These are phyloP conservation scores for Porcisia hertigi DNA, from an alignment of 208 protist species.

Conservation along the genomic window DNA sequence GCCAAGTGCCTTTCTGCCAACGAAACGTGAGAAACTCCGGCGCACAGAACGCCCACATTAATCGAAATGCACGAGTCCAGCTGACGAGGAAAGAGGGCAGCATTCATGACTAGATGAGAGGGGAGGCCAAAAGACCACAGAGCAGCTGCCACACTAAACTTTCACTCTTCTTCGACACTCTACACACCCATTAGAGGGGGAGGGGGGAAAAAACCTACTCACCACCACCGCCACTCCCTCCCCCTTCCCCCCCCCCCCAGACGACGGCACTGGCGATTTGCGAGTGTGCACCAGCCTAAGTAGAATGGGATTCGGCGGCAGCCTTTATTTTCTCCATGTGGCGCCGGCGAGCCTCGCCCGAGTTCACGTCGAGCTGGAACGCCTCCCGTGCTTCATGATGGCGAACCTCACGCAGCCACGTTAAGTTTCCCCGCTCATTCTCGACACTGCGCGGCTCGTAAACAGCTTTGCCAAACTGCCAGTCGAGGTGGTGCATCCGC, in stretches of 20 bases:
- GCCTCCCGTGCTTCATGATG: slow-evolving; percentile 58
- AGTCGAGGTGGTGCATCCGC: slow-evolving; percentile 87
- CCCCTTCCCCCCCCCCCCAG: too few species aligned
- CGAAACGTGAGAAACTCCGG: background rate
- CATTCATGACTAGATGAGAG: too few species aligned
- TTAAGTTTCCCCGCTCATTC: slow-evolving; percentile 80
- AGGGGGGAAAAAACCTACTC: too few species aligned
- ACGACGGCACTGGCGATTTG: background rate
- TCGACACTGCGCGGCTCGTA: slow-evolving; percentile 75
- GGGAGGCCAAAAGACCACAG: too few species aligned
- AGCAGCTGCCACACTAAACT: too few species aligned
- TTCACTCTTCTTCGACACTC: too few species aligned
- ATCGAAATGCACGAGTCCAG: too few species aligned
- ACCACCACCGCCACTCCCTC: too few species aligned
- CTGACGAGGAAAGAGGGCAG: too few species aligned
- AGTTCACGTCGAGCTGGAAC: slow-evolving; percentile 56
- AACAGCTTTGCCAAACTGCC: slow-evolving; percentile 92
- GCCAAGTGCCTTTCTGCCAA: background rate
- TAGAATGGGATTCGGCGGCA: slow-evolving; percentile 24
- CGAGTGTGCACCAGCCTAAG: background rate
- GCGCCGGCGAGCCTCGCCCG: slow-evolving; percentile 61
- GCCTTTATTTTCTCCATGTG: slow-evolving; percentile 73
- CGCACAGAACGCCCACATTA: background rate
- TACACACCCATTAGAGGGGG: too few species aligned
- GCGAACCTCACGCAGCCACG: slow-evolving; percentile 82